phyloP scores from a whole-genome alignment of 768 basidiomycete genomes.

The Collybiopsis luxurians region DNA sequence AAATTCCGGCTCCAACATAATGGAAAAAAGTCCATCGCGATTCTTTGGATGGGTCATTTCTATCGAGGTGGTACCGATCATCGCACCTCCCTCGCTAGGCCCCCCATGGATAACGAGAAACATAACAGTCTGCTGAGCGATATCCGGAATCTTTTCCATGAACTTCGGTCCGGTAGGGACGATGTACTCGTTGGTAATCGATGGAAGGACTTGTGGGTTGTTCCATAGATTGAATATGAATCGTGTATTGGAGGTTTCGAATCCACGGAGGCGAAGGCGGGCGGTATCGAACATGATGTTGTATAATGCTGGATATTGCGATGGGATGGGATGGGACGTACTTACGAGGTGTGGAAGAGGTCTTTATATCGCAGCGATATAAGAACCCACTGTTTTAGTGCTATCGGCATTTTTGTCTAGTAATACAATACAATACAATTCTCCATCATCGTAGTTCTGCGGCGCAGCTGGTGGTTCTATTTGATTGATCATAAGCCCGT shows the following conservation, averaged over 20 bases:
- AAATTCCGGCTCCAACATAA: constrained; percentile 26
- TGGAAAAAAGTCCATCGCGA: constrained; percentile 28
- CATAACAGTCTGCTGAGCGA: constrained; percentile 24
- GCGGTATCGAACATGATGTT: constrained; percentile 23
- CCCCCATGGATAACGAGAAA: constrained; percentile 17
- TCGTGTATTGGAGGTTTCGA: constrained; percentile 26
- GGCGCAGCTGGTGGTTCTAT: too few species aligned
- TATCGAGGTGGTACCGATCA: constrained; percentile 30
- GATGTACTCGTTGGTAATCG: constrained; percentile 14
- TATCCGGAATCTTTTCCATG: constrained; percentile 16
- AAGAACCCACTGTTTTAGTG: too few species aligned
- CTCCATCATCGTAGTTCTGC: too few species aligned
- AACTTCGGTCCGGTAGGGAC: constrained; percentile 15
- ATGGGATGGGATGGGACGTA: too few species aligned
- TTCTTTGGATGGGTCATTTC: constrained; percentile 22
- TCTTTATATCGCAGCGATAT: too few species aligned
- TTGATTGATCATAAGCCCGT: too few species aligned
- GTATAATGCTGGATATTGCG: too few species aligned
- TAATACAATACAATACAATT: too few species aligned
- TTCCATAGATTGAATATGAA: constrained; percentile 23
- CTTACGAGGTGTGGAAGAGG: too few species aligned
- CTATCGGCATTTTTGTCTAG: too few species aligned
- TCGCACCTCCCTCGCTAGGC: constrained; percentile 20
- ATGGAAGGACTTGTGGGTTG: constrained; percentile 21
- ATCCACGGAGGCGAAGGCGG: constrained; percentile 29